Conservation (phyloP, 2,329 filamentous ascomycete species). For the Biscogniauxia sp. region DNA sequence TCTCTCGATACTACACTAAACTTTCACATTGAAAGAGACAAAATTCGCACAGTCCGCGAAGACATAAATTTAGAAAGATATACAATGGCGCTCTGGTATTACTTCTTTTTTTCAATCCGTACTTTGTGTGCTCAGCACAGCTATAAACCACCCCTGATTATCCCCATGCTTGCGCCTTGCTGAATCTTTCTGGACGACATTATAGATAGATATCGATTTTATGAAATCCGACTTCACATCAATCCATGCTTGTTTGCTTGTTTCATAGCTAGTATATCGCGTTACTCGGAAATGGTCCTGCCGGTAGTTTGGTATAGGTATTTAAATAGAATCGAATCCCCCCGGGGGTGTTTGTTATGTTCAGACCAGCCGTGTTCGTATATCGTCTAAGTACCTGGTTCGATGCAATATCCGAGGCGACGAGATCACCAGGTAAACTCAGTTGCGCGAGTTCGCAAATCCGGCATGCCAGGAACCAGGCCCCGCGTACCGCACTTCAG, state of each 20-base stretch:
- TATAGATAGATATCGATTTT: neutral
- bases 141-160: neutral
- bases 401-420: neutral
- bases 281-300: constrained; percentile 17
- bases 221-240: constrained; percentile 2
- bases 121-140: neutral
- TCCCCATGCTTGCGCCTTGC: neutral
- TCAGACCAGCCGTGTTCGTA: neutral
- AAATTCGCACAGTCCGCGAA: neutral
- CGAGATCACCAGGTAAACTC: constrained; percentile 45
- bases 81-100: neutral
- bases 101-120: neutral
- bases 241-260: constrained; percentile 12
- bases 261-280: constrained; percentile 3
- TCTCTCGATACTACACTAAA: no score
- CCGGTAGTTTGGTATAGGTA: constrained; percentile 16
- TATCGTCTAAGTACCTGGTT: neutral
- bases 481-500: constrained; percentile 55
- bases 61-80: neutral
- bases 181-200: neutral
- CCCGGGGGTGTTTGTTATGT: constrained; percentile 10
- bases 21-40: neutral
- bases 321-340: constrained; percentile 20
- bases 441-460: constrained; percentile 47
- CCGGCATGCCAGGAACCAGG: constrained; percentile 44